Percentiles rank a stretch among this genome's conserved stretches.
phyloP scores from a whole-genome alignment of 2,329 filamentous ascomycete genomes.

The Ceratocystiopsis minuta region DNA sequence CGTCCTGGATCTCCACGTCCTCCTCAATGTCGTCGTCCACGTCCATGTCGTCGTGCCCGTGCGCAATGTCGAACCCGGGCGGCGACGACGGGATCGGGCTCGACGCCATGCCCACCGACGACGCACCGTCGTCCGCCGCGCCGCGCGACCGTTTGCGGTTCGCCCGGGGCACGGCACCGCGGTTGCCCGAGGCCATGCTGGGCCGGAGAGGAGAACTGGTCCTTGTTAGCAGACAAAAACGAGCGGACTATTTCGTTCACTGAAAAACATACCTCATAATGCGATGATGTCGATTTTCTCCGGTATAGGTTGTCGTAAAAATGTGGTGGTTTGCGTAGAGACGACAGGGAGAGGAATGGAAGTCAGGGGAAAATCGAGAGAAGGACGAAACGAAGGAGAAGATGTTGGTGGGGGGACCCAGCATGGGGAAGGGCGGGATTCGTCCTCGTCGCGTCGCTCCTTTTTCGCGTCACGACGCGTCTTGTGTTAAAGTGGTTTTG shows the following conservation, averaged over 20 bases:
- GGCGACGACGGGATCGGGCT: slow-evolving; percentile 53
- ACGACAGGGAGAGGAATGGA: background rate
- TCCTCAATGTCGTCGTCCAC: slow-evolving; percentile 51
- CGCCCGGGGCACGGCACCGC: slow-evolving; percentile 37
- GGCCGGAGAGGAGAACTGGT: slow-evolving; percentile 70
- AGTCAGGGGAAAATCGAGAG: slow-evolving; percentile 1
- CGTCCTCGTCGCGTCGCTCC: slow-evolving; percentile 1
- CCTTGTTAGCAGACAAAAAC: background rate
- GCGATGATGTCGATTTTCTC: background rate
- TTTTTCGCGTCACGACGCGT: slow-evolving; percentile 12
- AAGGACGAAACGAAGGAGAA: background rate
- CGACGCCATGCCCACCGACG: slow-evolving; percentile 33
- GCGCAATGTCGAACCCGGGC: slow-evolving; percentile 44
- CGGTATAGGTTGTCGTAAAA: background rate
- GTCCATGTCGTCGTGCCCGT: slow-evolving; percentile 45
- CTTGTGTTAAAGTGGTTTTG: slow-evolving; percentile 13
- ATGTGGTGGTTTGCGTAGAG: background rate
- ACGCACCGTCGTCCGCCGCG: slow-evolving; percentile 31
- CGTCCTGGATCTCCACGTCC: slow-evolving; percentile 53
- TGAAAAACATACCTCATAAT: slow-evolving; percentile 12
- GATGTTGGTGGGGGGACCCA: background rate
- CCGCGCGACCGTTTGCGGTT: slow-evolving; percentile 38
- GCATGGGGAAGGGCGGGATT: background rate
- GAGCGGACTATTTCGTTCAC: background rate
- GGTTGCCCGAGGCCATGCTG: slow-evolving; percentile 69